A percentile compares a stretch with the other conserved stretches of the same genome.
phyloP scores from a whole-genome alignment of 192 early-diverging fungal genomes.

The Mortierella hygrophila region DNA sequence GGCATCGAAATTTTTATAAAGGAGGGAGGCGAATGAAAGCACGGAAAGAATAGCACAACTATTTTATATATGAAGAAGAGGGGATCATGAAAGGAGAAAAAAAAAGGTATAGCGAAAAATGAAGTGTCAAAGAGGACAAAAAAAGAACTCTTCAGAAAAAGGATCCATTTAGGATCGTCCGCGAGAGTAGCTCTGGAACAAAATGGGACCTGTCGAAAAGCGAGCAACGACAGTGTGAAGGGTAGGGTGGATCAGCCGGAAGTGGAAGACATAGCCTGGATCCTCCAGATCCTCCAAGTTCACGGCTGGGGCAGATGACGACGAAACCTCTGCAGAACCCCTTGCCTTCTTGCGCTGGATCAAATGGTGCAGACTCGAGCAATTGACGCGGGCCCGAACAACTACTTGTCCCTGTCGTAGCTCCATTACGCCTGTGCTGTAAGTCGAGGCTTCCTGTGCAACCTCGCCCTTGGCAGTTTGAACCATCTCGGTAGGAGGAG shows the following conservation, averaged over 20 bases:
- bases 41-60: not conserved
- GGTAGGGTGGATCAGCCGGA: constrained; percentile 40
- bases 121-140: not conserved
- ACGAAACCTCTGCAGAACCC: not conserved
- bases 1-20: too few species aligned
- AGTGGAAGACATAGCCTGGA: constrained; percentile 47
- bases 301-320: not conserved
- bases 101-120: not conserved
- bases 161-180: not conserved
- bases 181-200: constrained; percentile 39
- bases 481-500: not conserved
- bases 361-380: constrained; percentile 43
- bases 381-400: constrained; percentile 32
- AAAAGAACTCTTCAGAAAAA: not conserved
- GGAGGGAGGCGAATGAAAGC: too few species aligned
- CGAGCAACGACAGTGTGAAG: constrained; percentile 25
- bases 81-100: not conserved
- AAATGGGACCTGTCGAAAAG: constrained; percentile 8
- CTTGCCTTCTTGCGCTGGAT: constrained; percentile 40
- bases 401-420: constrained; percentile 15
- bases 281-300: constrained; percentile 26
- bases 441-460: not conserved
- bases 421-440: constrained; percentile 24
- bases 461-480: not conserved
- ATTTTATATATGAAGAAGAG: not conserved